Conservation (phyloP, 345 rosid genomes). For the Brassica rapa region DNA sequence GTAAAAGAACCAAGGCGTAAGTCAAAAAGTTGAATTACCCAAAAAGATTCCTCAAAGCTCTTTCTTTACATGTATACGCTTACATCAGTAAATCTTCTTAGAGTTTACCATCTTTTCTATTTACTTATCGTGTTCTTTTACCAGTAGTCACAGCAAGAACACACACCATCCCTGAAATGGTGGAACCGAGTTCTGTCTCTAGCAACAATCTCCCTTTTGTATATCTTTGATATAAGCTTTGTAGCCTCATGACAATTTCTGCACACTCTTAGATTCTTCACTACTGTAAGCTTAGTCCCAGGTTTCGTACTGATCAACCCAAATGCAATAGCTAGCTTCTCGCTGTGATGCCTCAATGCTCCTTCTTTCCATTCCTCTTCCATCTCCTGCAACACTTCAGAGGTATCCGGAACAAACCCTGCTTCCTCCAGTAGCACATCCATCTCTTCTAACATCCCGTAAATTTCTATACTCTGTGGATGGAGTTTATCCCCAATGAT, state of each 20-base stretch:
- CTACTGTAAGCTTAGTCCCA: slow-evolving; percentile 69
- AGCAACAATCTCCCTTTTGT: slow-evolving; percentile 74
- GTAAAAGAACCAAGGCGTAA: not conserved
- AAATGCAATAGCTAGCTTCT: slow-evolving; percentile 78
- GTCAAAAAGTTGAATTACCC: not conserved
- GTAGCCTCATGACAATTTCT: slow-evolving; percentile 74
- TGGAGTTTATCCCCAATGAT: slow-evolving; percentile 69
- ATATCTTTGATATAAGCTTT: slow-evolving; percentile 71
- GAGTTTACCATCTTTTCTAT: not conserved
- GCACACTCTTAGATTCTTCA: slow-evolving; percentile 82
- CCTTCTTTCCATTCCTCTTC: slow-evolving; percentile 78
- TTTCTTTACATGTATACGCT: not conserved
- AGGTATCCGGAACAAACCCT: slow-evolving; percentile 67
- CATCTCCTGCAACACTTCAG: slow-evolving; percentile 72
- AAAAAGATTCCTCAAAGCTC: not conserved
- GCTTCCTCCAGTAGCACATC: slow-evolving; percentile 52
- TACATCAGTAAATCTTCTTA: not conserved
- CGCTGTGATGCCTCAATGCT: slow-evolving; percentile 71
- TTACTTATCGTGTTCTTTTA: slow-evolving; percentile 29
- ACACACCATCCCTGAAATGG: slow-evolving; percentile 66
- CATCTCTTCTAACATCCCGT: slow-evolving; percentile 68
- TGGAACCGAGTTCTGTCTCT: slow-evolving; percentile 80
- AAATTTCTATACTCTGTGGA: slow-evolving; percentile 56
- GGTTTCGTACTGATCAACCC: slow-evolving; percentile 79
- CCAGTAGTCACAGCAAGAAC: slow-evolving; percentile 84